phyloP scores from a whole-genome alignment of 2,329 filamentous ascomycete genomes.

The Ilyonectria destructans region DNA sequence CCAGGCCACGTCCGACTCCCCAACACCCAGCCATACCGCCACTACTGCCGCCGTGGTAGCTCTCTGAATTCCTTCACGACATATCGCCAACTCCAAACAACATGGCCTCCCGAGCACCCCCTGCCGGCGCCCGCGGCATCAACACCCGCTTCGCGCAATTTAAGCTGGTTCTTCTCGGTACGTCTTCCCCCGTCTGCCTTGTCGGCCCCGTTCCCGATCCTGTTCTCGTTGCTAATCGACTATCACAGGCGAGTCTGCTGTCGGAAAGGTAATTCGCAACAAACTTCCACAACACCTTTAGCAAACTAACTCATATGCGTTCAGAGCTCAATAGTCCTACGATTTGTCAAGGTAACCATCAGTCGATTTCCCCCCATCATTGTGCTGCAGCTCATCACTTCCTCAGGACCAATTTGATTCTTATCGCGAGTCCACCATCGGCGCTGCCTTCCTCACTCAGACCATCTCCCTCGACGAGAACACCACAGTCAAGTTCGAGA shows the following conservation, averaged over 20 bases:
- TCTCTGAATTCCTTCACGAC: conserved; percentile 41
- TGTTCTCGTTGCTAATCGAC: conserved; percentile 56
- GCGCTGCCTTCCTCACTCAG: conserved; percentile 98
- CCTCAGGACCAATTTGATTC: conserved; percentile 96
- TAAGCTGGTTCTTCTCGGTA: conserved; percentile 97
- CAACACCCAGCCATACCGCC: conserved; percentile 47
- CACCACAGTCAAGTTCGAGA: conserved; percentile 99
- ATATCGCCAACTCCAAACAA: conserved; percentile 52
- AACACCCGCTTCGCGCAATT: conserved; percentile 97
- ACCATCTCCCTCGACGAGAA: conserved; percentile 98
- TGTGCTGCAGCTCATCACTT: conserved; percentile 35
- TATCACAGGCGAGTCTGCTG: conserved; percentile 90
- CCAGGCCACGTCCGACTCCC: conserved; percentile 49
- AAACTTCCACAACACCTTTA: conserved; percentile 16
- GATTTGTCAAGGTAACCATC: conserved; percentile 93
- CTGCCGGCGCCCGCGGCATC: conserved; percentile 73
- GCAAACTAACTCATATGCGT: conserved; percentile 40
- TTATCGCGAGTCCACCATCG: conserved; percentile 97
- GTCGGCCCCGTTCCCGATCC: conserved; percentile 14
- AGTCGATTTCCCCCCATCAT: not conserved
- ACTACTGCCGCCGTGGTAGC: conserved; percentile 39
- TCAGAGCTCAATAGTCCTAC: conserved; percentile 95
- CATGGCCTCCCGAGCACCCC: conserved; percentile 89
- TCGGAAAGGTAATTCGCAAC: conserved; percentile 85
- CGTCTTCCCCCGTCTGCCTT: conserved; percentile 51